Evolutionary conservation across 2,329 filamentous ascomycete genomes (phyloP), one percentile per base, ranked within the genome.

Genomic region (Scytalidium lignicola): DNA sequence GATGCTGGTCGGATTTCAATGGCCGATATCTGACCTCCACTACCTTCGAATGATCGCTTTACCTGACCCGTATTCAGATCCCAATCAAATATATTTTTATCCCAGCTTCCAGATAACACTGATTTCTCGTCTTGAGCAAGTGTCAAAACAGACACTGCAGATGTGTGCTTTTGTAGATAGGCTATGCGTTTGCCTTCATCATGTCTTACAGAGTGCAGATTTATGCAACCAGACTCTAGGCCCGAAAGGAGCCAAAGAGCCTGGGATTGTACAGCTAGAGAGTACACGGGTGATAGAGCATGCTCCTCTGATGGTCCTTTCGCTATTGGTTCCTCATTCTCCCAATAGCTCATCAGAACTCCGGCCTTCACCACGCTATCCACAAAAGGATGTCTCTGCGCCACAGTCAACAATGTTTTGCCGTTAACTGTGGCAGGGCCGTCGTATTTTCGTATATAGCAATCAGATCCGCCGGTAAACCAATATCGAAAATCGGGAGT

Each of bases 361-460:
- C 91, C 93, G 2, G 92, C 91, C 68, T 99, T 99, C 49, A 90
- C 89, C 41, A 99, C 93, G 60, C 89, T 96, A 65, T 99, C 93
- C 39, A 99, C 93, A 61, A 97, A 99, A 0, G 93, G 93, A 65
- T 99, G 93, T 44, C 88, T 79, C 71, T 99, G 93, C 26, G 93
- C 93, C 5, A 99, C 93, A 0, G 93, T 99, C 60, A 99, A 74
- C 52, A 92, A 84, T 28, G 93, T 81, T 70, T 96, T 96, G 55
- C 90, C 90, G 65, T 99, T 99, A 58, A 95, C 91, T 4, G 93
- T 96, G 29, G 90, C 90, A 2, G 88, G 85, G 66, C 93, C 96
- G 66, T 99, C 95, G 70, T 95, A 97, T 67, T 96, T 97, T 50
- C 93, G 82, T 55, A 99, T 92, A 64, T 96, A 99, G 43, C 93